Conservation (phyloP, 441 rosid genomes). For the Theobroma grandiflorum region DNA sequence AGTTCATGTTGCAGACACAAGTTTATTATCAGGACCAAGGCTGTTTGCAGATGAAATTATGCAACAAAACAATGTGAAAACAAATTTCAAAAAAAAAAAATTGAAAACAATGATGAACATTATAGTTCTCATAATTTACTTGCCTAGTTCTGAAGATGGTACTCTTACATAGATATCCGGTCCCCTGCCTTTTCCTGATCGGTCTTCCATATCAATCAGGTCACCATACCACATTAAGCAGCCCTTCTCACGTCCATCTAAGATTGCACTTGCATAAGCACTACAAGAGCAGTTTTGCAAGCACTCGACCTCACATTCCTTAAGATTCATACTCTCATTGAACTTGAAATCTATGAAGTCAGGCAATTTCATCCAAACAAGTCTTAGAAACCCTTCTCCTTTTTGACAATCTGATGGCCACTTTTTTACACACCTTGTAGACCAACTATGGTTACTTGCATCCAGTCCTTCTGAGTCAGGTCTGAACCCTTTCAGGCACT, state of each 20-base stretch:
- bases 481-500: constrained; percentile 36
- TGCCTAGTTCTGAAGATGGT: constrained; percentile 19
- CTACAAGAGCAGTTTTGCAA: constrained; percentile 33
- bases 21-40: background rate
- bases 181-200: background rate
- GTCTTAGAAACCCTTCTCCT: background rate
- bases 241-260: constrained; percentile 23
- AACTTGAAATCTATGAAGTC: constrained; percentile 20
- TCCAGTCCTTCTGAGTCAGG: constrained; percentile 11
- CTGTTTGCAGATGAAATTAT: background rate
- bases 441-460: background rate
- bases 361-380: background rate
- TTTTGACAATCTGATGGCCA: constrained; percentile 5
- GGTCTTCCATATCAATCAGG: constrained; percentile 26
- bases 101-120: background rate
- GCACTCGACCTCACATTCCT: constrained; percentile 33
- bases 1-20: background rate
- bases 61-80: background rate
- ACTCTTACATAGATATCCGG: constrained; percentile 28
- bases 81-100: too few species aligned
- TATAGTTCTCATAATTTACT: background rate
- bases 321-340: constrained; percentile 23
- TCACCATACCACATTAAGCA: constrained; percentile 35
- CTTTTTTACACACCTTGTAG: constrained; percentile 24
- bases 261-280: constrained; percentile 29